A percentile compares a stretch with the other conserved stretches of the same genome.
phyloP scores from a whole-genome alignment of 768 basidiomycete genomes.

The Lentinula edodes region DNA sequence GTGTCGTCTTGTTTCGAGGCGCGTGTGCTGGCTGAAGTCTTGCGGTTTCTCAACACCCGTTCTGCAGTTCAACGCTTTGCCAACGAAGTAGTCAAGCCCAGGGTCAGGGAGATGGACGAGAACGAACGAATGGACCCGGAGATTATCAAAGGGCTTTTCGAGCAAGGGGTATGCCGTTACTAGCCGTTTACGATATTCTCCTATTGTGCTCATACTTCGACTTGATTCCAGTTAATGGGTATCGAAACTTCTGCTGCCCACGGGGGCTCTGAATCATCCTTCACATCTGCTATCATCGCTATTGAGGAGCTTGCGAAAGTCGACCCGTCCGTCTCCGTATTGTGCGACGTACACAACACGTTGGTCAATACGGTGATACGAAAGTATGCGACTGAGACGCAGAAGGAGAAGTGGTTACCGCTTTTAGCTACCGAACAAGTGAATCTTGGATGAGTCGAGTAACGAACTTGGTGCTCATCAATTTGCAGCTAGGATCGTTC shows the following conservation, averaged over 20 bases:
- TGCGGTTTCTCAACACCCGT: slow-evolving; percentile 1
- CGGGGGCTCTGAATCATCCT: slow-evolving; percentile 86
- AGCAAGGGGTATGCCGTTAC: slow-evolving; percentile 73
- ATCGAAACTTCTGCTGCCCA: slow-evolving; percentile 85
- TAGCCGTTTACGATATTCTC: neutral
- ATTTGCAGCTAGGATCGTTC: slow-evolving; percentile 85
- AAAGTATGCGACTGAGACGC: slow-evolving; percentile 76
- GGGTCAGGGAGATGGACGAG: slow-evolving; percentile 97
- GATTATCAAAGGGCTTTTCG: slow-evolving; percentile 84
- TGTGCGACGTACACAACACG: slow-evolving; percentile 98
- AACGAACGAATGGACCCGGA: slow-evolving; percentile 89
- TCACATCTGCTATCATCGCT: slow-evolving; percentile 92
- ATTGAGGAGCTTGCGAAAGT: slow-evolving; percentile 97
- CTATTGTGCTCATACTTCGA: neutral
- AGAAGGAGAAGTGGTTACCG: slow-evolving; percentile 87
- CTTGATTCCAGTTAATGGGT: slow-evolving; percentile 76
- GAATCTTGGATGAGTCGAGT: slow-evolving; percentile 1
- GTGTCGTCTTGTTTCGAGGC: slow-evolving; percentile 14
- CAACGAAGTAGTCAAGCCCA: slow-evolving; percentile 82
- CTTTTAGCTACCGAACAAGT: slow-evolving; percentile 76
- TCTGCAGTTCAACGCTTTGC: slow-evolving; percentile 79
- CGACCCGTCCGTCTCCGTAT: slow-evolving; percentile 93
- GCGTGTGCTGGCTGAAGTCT: too few species aligned
- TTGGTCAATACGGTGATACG: slow-evolving; percentile 94
- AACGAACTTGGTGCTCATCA: neutral